Percentiles rank a stretch among this genome's conserved stretches.
Evolutionary conservation across 257 asterid species (phyloP).

Genomic region (Fraxinus cuspidata): DNA sequence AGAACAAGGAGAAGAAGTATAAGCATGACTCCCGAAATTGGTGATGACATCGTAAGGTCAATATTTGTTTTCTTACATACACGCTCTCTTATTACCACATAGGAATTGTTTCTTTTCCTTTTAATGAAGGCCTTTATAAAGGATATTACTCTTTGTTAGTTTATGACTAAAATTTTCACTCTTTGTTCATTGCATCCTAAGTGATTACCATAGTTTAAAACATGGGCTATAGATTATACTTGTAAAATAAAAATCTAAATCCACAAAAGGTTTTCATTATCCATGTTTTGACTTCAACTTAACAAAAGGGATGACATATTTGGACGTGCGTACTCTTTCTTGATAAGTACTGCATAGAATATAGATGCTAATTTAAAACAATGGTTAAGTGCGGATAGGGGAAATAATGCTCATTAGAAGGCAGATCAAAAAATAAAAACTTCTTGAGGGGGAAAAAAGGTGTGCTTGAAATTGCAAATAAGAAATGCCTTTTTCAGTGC

Average conservation of each 20-base stretch:
- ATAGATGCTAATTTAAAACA: not conserved
- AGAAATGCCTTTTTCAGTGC: not conserved
- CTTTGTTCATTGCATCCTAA: too few relatives aligned
- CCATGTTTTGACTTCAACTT: not conserved
- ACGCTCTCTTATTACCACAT: not conserved
- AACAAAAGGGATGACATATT: not conserved
- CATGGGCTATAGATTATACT: not conserved
- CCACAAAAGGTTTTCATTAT: not conserved
- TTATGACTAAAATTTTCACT: not conserved
- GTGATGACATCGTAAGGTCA: constrained; percentile 98
- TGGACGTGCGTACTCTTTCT: not conserved
- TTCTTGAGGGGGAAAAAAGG: not conserved
- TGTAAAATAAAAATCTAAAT: not conserved
- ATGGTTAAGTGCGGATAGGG: not conserved
- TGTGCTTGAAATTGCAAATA: not conserved
- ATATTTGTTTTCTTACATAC: constrained; percentile 27
- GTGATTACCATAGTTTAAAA: not conserved
- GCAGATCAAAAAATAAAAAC: not conserved
- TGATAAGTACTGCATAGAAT: not conserved
- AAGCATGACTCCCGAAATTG: constrained; percentile 94
- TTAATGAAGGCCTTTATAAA: not conserved
- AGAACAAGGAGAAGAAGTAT: constrained; percentile 90
- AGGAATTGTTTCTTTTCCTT: not conserved
- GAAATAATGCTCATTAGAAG: not conserved
- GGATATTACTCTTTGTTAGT: not conserved